Percentiles rank a stretch among this genome's conserved stretches.
phyloP scores from a whole-genome alignment of 805 yeast species.

The Metschnikowia rubicola region DNA sequence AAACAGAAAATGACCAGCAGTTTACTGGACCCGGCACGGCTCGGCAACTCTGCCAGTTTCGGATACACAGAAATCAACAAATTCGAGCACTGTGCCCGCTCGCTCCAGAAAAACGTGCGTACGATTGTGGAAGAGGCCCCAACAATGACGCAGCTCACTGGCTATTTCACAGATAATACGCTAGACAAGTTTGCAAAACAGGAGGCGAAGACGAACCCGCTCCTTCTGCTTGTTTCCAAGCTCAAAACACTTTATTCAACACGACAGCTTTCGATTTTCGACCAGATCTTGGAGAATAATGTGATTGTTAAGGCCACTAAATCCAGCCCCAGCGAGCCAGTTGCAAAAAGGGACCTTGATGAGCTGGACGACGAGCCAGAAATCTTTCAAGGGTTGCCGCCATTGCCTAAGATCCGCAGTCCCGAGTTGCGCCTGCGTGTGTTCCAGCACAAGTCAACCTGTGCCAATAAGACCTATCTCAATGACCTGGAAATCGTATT shows the following conservation, averaged over 20 bases:
- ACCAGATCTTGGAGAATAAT: slow-evolving; percentile 46
- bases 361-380: not conserved
- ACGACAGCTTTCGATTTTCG: slow-evolving; percentile 51
- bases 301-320: not conserved
- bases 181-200: slow-evolving; percentile 44
- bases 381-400: slow-evolving; percentile 45
- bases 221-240: slow-evolving; percentile 57
- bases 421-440: slow-evolving; percentile 62
- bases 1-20: slow-evolving; percentile 3
- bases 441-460: slow-evolving; percentile 75
- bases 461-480: slow-evolving; percentile 54
- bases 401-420: slow-evolving; percentile 63
- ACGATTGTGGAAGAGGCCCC: slow-evolving; percentile 51
- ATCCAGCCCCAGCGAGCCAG: not conserved
- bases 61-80: slow-evolving; percentile 39
- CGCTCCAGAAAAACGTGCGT: slow-evolving; percentile 42
- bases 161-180: slow-evolving; percentile 26
- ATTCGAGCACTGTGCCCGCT: slow-evolving; percentile 37
- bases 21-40: slow-evolving; percentile 1
- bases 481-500: slow-evolving; percentile 54
- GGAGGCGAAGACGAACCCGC: slow-evolving; percentile 49
- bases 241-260: slow-evolving; percentile 52
- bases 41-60: slow-evolving; percentile 7
- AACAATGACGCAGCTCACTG: slow-evolving; percentile 39
- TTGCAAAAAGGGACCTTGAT: not conserved